Base-by-base conservation (phyloP, 2,329 filamentous ascomycete genomes). In the Trichothecium sympodiale region DNA sequence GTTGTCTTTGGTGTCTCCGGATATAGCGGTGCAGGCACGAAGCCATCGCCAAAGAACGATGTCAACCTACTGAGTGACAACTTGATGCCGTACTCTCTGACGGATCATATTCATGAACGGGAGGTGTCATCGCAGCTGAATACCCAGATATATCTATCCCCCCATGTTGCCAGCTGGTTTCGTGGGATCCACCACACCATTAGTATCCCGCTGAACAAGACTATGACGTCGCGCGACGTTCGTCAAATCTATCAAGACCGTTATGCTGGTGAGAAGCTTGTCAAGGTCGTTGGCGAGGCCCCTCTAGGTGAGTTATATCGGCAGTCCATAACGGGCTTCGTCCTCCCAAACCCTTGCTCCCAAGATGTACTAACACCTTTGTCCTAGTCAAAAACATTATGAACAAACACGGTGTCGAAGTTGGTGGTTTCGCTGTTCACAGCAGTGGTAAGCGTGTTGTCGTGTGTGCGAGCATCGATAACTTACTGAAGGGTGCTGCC, bases 91-190 rank as follows among this genome's bases (percentile, higher is more conserved):
- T 96, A 94, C 67, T 48, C 44, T 38, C 29, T 59, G 1, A 94
- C 86, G 25, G 88, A 86, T 47, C 91, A 96, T 63, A 84, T 96
- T 42, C 91, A 96, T 63, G 91, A 98, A 69, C 77, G 75, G 33
- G 91, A 96, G 58, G 91, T 96, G 43, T 81, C 80, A 52, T 55
- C 64, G 35, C 87, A 94, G 53, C 73, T 96, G 9, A 83, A 80
- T 33, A 69, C 65, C 12, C 63, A 74, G 15, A 78, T 94, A 9
- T 83, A 80, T 5, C 96, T 98, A 55, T 82, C 91, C 39, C 91
- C 91, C 6, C 91, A 96, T 57, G 88, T 94, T 15, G 85, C 87
- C 14, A 77, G 81, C 12, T 96, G 87, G 89, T 96, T 96, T 74
- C 82, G 91, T 54, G 89, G 89, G 44, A 95, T 96, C 48, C 79